These are phyloP conservation scores for Bocquillonia castaneifolia DNA, from an alignment of 441 rosid genomes.

Conservation along the genomic window DNA sequence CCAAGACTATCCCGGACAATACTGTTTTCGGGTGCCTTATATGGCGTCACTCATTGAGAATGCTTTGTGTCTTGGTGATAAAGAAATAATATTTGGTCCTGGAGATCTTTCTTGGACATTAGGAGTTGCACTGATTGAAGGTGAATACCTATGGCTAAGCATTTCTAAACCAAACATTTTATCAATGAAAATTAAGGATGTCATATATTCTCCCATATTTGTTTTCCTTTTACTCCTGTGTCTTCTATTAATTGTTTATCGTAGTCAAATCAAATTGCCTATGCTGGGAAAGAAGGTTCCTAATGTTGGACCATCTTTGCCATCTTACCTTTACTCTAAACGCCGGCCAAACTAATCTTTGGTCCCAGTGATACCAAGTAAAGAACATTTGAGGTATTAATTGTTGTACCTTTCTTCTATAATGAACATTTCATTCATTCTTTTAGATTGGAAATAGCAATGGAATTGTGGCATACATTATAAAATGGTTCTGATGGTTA, in stretches of 20 bases:
- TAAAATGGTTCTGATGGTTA: neutral
- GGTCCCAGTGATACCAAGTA: neutral
- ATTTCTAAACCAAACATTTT: conserved; percentile 13
- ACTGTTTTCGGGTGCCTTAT: conserved; percentile 48
- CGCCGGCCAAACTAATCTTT: conserved; percentile 29
- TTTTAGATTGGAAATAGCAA: conserved; percentile 12
- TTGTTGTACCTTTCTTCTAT: conserved; percentile 13
- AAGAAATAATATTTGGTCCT: conserved; percentile 45
- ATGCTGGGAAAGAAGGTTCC: conserved; percentile 38
- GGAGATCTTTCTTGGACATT: conserved; percentile 62
- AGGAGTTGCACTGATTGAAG: conserved; percentile 55
- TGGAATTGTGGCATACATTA: neutral
- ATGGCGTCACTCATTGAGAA: conserved; percentile 44
- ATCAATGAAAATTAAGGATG: conserved; percentile 13
- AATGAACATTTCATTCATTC: conserved; percentile 27
- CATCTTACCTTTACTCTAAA: conserved; percentile 38
- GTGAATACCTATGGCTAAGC: conserved; percentile 30
- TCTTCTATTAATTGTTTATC: conserved; percentile 35
- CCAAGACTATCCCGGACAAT: conserved; percentile 28
- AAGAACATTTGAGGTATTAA: neutral
- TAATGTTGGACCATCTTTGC: conserved; percentile 30
- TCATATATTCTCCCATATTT: conserved; percentile 31
- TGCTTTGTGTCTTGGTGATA: conserved; percentile 35
- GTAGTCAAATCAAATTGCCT: conserved; percentile 42
- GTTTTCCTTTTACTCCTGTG: conserved; percentile 36